These are phyloP conservation scores for Geotrichum klebahnii DNA, from an alignment of 1,139 yeast genomes.

Conservation along the genomic window DNA sequence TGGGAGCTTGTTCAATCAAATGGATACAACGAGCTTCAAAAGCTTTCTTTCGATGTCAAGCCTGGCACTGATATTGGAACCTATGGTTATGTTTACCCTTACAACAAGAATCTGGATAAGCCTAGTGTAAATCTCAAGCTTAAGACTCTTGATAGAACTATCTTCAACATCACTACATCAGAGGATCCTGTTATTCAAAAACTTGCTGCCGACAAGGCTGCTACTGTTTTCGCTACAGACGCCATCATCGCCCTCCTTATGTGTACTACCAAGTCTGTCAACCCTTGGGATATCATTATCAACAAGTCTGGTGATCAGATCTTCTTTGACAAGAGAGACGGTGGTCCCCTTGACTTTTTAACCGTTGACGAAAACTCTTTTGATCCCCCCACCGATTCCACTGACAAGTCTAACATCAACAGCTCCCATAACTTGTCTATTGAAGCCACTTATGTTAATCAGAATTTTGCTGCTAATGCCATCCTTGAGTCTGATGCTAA, in stretches of 20 bases:
- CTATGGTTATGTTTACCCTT: slow-evolving; percentile 50
- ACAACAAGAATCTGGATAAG: slow-evolving; percentile 52
- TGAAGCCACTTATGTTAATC: slow-evolving; percentile 57
- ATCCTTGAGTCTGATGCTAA: slow-evolving; percentile 36
- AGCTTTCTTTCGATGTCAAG: slow-evolving; percentile 50
- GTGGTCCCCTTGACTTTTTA: slow-evolving; percentile 50
- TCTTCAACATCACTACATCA: slow-evolving; percentile 53
- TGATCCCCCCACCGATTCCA: slow-evolving; percentile 50
- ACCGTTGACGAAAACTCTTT: slow-evolving; percentile 59
- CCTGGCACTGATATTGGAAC: slow-evolving; percentile 45
- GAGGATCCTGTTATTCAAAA: slow-evolving; percentile 55
- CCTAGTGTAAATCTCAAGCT: slow-evolving; percentile 42
- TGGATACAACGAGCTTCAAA: slow-evolving; percentile 53
- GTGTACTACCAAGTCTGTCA: slow-evolving; percentile 59
- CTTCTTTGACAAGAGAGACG: slow-evolving; percentile 58
- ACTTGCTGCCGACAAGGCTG: slow-evolving; percentile 43
- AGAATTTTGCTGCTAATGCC: slow-evolving; percentile 52
- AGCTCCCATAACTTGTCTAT: slow-evolving; percentile 50
- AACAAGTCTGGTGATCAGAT: slow-evolving; percentile 51
- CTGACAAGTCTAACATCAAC: slow-evolving; percentile 49
- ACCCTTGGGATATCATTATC: slow-evolving; percentile 61
- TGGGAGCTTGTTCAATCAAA: slow-evolving; percentile 55
- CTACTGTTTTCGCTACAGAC: slow-evolving; percentile 54
- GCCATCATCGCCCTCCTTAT: slow-evolving; percentile 55
- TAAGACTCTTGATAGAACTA: slow-evolving; percentile 47